Evolutionary conservation across 2,329 filamentous ascomycete species (phyloP).

Genomic region (Fusarium sp.): DNA sequence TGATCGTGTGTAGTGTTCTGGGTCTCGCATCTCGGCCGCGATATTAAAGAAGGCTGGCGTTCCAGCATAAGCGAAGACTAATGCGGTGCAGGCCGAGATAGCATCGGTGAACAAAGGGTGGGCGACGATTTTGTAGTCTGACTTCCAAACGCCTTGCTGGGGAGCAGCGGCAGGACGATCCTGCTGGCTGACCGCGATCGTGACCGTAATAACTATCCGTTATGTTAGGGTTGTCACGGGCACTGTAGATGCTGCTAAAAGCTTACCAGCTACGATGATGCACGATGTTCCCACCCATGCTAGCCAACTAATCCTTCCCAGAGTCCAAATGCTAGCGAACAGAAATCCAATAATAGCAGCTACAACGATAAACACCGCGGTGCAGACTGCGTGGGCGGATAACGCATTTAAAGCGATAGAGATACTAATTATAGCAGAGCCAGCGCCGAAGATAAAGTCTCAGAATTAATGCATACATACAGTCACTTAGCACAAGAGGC

Average conservation of each 20-base stretch:
- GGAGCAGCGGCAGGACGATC: constrained; percentile 24
- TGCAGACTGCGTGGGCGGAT: constrained; percentile 55
- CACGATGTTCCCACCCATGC: constrained; percentile 42
- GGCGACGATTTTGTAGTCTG: constrained; percentile 50
- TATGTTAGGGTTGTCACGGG: too few species aligned
- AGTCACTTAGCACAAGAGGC: too few species aligned
- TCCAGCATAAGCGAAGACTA: constrained; percentile 56
- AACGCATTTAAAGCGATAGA: constrained; percentile 58
- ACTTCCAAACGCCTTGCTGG: constrained; percentile 42
- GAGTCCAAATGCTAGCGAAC: constrained; percentile 51
- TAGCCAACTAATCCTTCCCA: constrained; percentile 51
- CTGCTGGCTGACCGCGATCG: constrained; percentile 31
- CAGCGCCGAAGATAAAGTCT: constrained; percentile 14
- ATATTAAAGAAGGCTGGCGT: constrained; percentile 53
- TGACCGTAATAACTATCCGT: constrained; percentile 20
- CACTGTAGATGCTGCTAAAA: too few species aligned
- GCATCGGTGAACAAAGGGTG: constrained; percentile 51
- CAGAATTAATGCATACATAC: too few species aligned
- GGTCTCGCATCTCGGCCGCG: constrained; percentile 52
- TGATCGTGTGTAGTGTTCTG: constrained; percentile 42
- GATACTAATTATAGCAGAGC: constrained; percentile 41
- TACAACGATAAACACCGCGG: constrained; percentile 56
- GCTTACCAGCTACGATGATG: constrained; percentile 14
- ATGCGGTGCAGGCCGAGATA: constrained; percentile 51
- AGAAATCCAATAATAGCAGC: constrained; percentile 48